These are phyloP conservation scores for Malus hybrid DNA, from an alignment of 331 rosid genomes.

Conservation along the genomic window DNA sequence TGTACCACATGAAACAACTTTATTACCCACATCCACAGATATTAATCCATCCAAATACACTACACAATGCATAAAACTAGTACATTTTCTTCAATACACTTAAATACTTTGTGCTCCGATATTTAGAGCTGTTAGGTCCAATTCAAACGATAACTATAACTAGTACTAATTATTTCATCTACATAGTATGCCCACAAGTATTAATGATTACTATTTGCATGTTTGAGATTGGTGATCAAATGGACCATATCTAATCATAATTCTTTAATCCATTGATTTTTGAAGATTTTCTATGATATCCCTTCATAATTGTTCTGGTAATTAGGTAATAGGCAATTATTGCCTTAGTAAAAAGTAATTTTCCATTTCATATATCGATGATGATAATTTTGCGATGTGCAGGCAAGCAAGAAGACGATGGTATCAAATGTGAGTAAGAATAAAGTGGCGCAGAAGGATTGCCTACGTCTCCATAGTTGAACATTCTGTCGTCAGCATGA, in stretches of 20 bases:
- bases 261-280: conserved; percentile 36
- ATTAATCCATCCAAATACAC: background rate
- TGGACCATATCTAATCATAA: conserved; percentile 34
- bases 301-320: background rate
- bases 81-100: too few species aligned
- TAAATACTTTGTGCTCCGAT: background rate
- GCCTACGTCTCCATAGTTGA: too few species aligned
- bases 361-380: too few species aligned
- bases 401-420: too few species aligned
- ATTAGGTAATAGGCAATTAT: too few species aligned
- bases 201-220: background rate
- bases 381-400: too few species aligned
- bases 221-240: conserved; percentile 11
- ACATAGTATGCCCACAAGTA: conserved; percentile 7
- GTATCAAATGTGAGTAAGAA: too few species aligned
- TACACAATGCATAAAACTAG: background rate
- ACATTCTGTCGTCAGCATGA: too few species aligned
- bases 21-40: conserved; percentile 11
- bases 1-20: conserved; percentile 21
- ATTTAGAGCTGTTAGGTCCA: too few species aligned
- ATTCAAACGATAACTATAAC: background rate
- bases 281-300: conserved; percentile 42
- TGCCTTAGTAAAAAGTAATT: too few species aligned
- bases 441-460: too few species aligned
- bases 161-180: background rate